Evolutionary conservation across 306 rosid species (phyloP).

Genomic region (Quercus berberidifolia): DNA sequence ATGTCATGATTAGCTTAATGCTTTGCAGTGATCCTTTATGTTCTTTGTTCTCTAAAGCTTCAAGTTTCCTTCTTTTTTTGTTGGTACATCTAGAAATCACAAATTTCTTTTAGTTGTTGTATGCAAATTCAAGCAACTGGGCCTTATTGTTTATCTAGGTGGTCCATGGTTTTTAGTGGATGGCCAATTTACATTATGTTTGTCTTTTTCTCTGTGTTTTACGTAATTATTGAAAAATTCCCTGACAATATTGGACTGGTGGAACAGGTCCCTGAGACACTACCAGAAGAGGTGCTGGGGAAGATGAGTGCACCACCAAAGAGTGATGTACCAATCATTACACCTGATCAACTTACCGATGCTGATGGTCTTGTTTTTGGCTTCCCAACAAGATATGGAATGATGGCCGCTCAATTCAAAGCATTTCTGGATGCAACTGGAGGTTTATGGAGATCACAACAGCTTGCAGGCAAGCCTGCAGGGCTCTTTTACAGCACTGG

Average conservation of each 20-base stretch:
- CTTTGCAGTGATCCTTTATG: background rate
- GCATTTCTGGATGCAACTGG: conserved; percentile 91
- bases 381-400: conserved; percentile 94
- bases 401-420: conserved; percentile 98
- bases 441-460: conserved; percentile 81
- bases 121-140: background rate
- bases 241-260: conserved; percentile 14
- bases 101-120: background rate
- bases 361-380: conserved; percentile 91
- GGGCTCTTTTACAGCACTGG: conserved; percentile 93
- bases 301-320: conserved; percentile 98
- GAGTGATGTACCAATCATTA: conserved; percentile 68
- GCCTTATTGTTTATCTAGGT: background rate
- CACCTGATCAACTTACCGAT: conserved; percentile 72
- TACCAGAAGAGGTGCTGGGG: conserved; percentile 64
- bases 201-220: background rate
- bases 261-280: conserved; percentile 83
- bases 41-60: background rate
- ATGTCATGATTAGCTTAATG: background rate
- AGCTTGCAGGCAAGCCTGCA: conserved; percentile 95
- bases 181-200: background rate
- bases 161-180: background rate
- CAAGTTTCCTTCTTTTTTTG: background rate
- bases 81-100: background rate
- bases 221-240: background rate